These are phyloP conservation scores for Pilasporangium apinafurcum DNA, from an alignment of 352 stramenopile genomes.

Conservation along the genomic window DNA sequence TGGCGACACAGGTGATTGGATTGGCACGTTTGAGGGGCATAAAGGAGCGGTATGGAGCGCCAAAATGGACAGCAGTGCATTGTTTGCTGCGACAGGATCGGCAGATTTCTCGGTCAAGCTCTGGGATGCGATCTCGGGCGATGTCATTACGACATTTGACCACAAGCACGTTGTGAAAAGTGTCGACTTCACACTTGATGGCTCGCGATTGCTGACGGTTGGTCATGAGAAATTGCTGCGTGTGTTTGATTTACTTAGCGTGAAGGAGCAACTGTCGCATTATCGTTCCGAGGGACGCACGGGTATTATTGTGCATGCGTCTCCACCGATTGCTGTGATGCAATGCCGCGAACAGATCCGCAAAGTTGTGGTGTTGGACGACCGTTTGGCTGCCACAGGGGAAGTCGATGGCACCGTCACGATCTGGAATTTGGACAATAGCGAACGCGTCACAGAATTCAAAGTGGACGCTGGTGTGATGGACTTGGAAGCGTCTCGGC, in stretches of 20 bases:
- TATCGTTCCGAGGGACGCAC: constrained; percentile 56
- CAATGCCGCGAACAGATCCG: constrained; percentile 62
- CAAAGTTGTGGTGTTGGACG: constrained; percentile 65
- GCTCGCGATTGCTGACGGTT: constrained; percentile 82
- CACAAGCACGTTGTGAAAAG: constrained; percentile 98
- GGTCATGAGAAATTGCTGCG: constrained; percentile 94
- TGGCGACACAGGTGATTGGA: constrained; percentile 89
- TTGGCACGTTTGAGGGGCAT: constrained; percentile 96
- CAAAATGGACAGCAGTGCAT: constrained; percentile 80
- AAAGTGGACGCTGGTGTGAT: constrained; percentile 72
- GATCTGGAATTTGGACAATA: constrained; percentile 61
- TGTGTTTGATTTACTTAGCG: constrained; percentile 79
- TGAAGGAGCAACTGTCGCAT: constrained; percentile 57
- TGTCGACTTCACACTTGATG: constrained; percentile 89
- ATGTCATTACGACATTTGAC: constrained; percentile 89
- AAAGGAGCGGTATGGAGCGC: constrained; percentile 93
- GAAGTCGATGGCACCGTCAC: constrained; percentile 69
- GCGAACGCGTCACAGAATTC: constrained; percentile 35
- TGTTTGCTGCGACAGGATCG: constrained; percentile 86
- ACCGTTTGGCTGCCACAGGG: constrained; percentile 47
- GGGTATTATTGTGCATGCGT: constrained; percentile 48
- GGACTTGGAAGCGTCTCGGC: constrained; percentile 76
- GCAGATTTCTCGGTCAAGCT: constrained; percentile 95
- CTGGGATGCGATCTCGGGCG: constrained; percentile 96
- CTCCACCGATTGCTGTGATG: constrained; percentile 46